A percentile compares a stretch with the other conserved stretches of the same genome.
Evolutionary conservation across 1,284 basidiomycete genomes (phyloP).

Genomic region (Rhodofomes roseus): DNA sequence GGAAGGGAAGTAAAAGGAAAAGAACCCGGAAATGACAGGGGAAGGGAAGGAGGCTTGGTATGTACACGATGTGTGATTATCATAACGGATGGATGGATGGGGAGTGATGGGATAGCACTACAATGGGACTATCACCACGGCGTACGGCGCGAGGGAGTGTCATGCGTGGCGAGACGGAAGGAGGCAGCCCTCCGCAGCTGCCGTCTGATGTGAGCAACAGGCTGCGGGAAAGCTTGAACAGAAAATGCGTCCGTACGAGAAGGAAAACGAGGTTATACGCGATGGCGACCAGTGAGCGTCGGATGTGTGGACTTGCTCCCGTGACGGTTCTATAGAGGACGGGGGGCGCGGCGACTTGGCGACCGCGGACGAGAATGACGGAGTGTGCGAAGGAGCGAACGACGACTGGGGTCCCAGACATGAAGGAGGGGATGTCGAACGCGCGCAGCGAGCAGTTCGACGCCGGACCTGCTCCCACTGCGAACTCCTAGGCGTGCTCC

Average conservation of each 20-base stretch:
- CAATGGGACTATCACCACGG: slow-evolving; percentile 18
- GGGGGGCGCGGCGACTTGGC: slow-evolving; percentile 14
- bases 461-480: slow-evolving; percentile 21
- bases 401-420: slow-evolving; percentile 3
- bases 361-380: slow-evolving; percentile 12
- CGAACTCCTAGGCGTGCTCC: slow-evolving; percentile 14
- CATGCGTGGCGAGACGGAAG: slow-evolving; percentile 19
- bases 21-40: slow-evolving; percentile 24
- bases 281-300: slow-evolving; percentile 16
- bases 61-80: slow-evolving; percentile 10
- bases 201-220: slow-evolving; percentile 12
- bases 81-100: slow-evolving; percentile 12
- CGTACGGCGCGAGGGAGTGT: slow-evolving; percentile 29
- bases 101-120: slow-evolving; percentile 8
- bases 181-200: slow-evolving; percentile 21
- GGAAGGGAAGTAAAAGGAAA: slow-evolving; percentile 32
- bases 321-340: slow-evolving; percentile 7
- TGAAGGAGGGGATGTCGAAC: slow-evolving; percentile 8
- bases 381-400: slow-evolving; percentile 6
- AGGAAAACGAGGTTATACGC: slow-evolving; percentile 33
- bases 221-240: slow-evolving; percentile 41
- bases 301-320: slow-evolving; percentile 3
- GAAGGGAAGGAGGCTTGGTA: slow-evolving; percentile 6
- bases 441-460: slow-evolving; percentile 4
- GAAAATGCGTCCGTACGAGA: slow-evolving; percentile 67